Percentiles rank a stretch among this genome's conserved stretches.
These are phyloP conservation scores for Eimeria sp. DNA, from an alignment of 169 alveolate genomes.

Conservation along the genomic window DNA sequence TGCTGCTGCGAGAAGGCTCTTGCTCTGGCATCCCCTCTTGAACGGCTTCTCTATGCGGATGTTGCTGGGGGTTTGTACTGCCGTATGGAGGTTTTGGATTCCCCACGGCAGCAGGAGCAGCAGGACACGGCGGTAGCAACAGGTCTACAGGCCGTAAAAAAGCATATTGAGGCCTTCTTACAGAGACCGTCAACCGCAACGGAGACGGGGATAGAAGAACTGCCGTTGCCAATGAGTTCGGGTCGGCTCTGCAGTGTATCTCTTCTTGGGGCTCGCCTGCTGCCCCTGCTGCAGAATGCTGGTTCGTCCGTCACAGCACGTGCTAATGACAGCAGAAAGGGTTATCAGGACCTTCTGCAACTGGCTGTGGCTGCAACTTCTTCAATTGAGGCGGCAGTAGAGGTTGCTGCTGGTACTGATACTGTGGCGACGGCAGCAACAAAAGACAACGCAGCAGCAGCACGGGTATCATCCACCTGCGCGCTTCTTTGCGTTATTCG, in stretches of 20 bases:
- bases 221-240: conserved; percentile 13
- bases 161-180: conserved; percentile 32
- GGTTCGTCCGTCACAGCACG: not conserved
- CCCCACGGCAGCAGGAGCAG: conserved; percentile 32
- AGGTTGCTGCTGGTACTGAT: not conserved
- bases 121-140: not conserved
- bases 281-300: conserved; percentile 41
- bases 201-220: not conserved
- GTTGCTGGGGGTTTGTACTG: conserved; percentile 28
- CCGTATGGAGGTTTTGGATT: not conserved
- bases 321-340: conserved; percentile 9
- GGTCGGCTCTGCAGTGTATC: conserved; percentile 44
- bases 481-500: conserved; percentile 60
- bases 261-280: conserved; percentile 45
- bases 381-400: conserved; percentile 37
- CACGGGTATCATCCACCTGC: not conserved
- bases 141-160: not conserved
- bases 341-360: conserved; percentile 7
- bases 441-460: not conserved
- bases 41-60: conserved; percentile 66
- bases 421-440: not conserved
- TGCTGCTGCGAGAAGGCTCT: conserved; percentile 75
- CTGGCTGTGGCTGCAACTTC: conserved; percentile 46
- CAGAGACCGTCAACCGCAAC: not conserved
- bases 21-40: conserved; percentile 34